Evolutionary conservation across 2,329 filamentous ascomycete species (phyloP).

Genomic region (Colletotrichum godetiae): DNA sequence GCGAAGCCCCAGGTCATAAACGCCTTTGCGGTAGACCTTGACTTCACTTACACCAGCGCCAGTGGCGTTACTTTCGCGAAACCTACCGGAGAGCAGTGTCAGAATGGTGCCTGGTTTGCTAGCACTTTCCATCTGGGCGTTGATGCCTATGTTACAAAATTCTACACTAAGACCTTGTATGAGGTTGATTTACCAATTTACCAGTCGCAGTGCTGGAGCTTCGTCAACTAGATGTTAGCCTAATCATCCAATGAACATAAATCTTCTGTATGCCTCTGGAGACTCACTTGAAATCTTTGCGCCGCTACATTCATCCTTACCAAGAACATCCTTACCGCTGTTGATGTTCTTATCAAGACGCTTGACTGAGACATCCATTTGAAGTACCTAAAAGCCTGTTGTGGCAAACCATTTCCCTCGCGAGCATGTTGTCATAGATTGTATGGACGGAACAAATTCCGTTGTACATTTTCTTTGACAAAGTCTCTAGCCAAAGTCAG

Average conservation of each 20-base stretch:
- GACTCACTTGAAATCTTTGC: background rate
- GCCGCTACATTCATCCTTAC: background rate
- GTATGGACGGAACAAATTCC: no score
- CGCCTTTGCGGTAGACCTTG: slow-evolving; percentile 48
- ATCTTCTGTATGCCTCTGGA: background rate
- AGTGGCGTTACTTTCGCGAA: slow-evolving; percentile 23
- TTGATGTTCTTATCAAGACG: no score
- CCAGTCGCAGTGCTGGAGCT: slow-evolving; percentile 36
- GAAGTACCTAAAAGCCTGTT: no score
- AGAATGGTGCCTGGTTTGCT: slow-evolving; percentile 37
- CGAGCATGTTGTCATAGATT: no score
- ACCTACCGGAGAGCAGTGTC: slow-evolving; percentile 16
- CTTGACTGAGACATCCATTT: no score
- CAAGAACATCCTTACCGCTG: no score
- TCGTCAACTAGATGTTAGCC: slow-evolving; percentile 2
- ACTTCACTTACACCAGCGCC: slow-evolving; percentile 26
- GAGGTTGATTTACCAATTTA: slow-evolving; percentile 27
- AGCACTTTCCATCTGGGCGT: slow-evolving; percentile 34
- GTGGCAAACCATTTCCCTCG: no score
- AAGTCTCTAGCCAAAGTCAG: no score
- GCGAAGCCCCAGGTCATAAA: slow-evolving; percentile 50
- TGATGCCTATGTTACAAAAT: slow-evolving; percentile 27
- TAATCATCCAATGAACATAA: background rate
- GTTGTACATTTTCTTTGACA: no score
- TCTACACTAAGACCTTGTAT: slow-evolving; percentile 34